These are phyloP conservation scores for Encephalitozoon intestinalis DNA, from an alignment of 371 early-diverging fungal species.

Conservation along the genomic window DNA sequence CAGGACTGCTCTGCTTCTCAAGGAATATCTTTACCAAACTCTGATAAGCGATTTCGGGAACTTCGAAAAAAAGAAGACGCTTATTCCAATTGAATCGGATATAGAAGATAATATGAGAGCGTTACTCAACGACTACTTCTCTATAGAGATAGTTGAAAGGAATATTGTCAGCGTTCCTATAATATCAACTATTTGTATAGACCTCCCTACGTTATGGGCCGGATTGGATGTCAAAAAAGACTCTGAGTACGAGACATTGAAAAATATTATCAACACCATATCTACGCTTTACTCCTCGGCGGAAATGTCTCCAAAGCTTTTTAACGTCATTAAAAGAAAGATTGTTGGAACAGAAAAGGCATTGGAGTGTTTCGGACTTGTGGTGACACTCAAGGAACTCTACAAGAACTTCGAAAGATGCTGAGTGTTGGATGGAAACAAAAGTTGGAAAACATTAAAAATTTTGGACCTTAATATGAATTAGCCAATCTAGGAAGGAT, in stretches of 20 bases:
- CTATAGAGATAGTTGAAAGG: conserved; percentile 2
- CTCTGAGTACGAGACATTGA: conserved; percentile 13
- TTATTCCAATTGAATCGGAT: not conserved
- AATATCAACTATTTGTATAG: not conserved
- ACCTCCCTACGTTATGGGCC: not conserved
- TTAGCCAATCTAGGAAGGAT: not conserved
- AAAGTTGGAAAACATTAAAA: not conserved
- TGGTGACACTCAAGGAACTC: conserved; percentile 24
- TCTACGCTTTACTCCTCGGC: not conserved
- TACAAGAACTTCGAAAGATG: conserved; percentile 44
- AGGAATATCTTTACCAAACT: conserved; percentile 13
- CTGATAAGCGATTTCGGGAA: conserved; percentile 33
- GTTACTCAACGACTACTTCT: conserved; percentile 33
- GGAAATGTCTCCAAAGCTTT: not conserved
- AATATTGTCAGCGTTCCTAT: not conserved
- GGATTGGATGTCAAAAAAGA: not conserved
- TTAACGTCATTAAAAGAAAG: conserved; percentile 22
- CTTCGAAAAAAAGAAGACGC: not conserved
- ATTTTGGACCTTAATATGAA: not conserved
- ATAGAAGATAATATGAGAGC: not conserved
- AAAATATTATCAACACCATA: not conserved
- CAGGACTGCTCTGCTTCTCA: not conserved
- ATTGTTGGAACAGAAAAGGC: conserved; percentile 21
- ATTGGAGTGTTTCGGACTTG: conserved; percentile 9
- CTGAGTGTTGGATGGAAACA: not conserved